A percentile compares a stretch with the other conserved stretches of the same genome.
These are phyloP conservation scores for Schizosaccharomyces versatilis DNA, from an alignment of 1,139 yeast species.

Conservation along the genomic window DNA sequence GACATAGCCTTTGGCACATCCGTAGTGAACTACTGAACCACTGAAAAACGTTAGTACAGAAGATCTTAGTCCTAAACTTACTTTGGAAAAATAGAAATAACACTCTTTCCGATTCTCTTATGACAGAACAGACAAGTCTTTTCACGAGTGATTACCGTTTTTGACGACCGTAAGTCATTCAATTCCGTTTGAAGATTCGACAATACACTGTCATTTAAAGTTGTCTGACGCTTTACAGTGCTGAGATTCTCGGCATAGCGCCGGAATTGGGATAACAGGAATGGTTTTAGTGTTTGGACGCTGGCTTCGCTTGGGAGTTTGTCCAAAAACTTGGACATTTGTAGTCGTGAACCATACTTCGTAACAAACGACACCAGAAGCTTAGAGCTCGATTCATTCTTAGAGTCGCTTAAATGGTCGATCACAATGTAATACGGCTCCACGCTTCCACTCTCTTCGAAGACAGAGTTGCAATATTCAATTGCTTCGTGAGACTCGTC, in stretches of 20 bases:
- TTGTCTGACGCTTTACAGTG: neutral
- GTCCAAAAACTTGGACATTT: neutral
- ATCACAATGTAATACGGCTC: neutral
- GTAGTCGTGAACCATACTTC: neutral
- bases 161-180: neutral
- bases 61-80: neutral
- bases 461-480: neutral
- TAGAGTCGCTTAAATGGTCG: neutral
- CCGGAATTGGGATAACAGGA: neutral
- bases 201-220: neutral
- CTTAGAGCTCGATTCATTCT: neutral
- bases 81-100: conserved; percentile 31
- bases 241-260: neutral
- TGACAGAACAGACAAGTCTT: conserved; percentile 39
- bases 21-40: conserved; percentile 45
- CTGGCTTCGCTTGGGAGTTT: neutral
- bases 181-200: neutral
- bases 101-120: conserved; percentile 39
- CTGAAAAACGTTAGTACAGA: conserved; percentile 2
- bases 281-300: neutral
- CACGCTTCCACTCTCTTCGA: neutral
- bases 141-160: conserved; percentile 13
- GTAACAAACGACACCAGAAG: neutral
- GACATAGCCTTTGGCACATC: conserved; percentile 23
- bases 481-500: neutral